phyloP scores from a whole-genome alignment of 2,329 filamentous ascomycete species.

The Phialocephala sp. region DNA sequence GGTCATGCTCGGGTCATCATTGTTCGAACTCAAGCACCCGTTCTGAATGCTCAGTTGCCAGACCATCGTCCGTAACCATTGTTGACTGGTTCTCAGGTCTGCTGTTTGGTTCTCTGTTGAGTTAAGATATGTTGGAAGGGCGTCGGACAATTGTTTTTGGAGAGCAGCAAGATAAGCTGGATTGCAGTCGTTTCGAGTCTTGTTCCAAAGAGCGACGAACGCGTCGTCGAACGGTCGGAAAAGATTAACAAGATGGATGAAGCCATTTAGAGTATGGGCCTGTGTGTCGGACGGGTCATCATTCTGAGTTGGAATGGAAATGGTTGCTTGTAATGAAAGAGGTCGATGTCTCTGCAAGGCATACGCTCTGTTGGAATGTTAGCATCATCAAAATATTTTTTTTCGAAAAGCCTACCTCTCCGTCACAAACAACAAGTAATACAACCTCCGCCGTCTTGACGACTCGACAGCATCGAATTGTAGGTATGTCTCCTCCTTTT shows the following conservation, averaged over 20 bases:
- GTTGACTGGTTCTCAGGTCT: conserved; percentile 64
- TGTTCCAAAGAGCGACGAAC: conserved; percentile 70
- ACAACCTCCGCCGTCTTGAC: conserved; percentile 68
- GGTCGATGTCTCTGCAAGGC: conserved; percentile 73
- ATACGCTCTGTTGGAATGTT: conserved; percentile 60
- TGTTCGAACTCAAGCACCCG: conserved; percentile 54
- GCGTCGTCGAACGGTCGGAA: conserved; percentile 71
- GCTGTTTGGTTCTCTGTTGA: conserved; percentile 57
- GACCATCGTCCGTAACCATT: conserved; percentile 68
- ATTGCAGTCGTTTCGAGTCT: conserved; percentile 62
- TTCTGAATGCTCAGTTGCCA: conserved; percentile 67
- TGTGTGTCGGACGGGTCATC: conserved; percentile 65
- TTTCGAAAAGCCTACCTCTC: conserved; percentile 61
- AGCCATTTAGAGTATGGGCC: conserved; percentile 58
- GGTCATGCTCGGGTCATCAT: conserved; percentile 59
- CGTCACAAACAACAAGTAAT: conserved; percentile 74
- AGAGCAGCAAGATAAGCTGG: conserved; percentile 61
- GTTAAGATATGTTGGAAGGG: conserved; percentile 57
- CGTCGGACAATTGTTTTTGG: conserved; percentile 66
- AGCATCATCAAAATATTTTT: background rate
- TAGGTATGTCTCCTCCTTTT: conserved; percentile 66
- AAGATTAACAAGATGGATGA: conserved; percentile 65
- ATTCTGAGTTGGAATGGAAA: conserved; percentile 66
- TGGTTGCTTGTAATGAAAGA: conserved; percentile 71
- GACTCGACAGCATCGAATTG: conserved; percentile 64